Percentiles rank a stretch among this genome's conserved stretches.
These are phyloP conservation scores for Omphalotus guepiniiformis DNA, from an alignment of 768 basidiomycete genomes.

Conservation along the genomic window DNA sequence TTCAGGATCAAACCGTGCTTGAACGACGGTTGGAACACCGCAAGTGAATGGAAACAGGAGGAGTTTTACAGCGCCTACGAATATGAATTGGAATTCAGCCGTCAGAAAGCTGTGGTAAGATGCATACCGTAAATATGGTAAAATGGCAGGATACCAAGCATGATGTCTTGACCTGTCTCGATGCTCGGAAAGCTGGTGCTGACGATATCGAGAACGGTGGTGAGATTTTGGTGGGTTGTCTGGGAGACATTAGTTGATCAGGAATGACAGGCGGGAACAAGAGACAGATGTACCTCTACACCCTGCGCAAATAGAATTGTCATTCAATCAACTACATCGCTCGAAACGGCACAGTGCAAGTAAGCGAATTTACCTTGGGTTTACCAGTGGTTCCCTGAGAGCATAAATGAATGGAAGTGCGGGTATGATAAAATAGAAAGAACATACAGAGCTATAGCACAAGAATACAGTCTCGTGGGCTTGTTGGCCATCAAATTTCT, in stretches of 20 bases:
- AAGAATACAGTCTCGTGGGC: constrained; percentile 59
- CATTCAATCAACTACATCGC: too few relatives aligned
- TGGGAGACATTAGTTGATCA: constrained; percentile 17
- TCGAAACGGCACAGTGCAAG: constrained; percentile 33
- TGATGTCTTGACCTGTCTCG: constrained; percentile 37
- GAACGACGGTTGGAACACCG: constrained; percentile 52
- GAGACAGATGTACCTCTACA: too few relatives aligned
- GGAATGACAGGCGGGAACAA: background rate
- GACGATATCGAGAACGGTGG: constrained; percentile 51
- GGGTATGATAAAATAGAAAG: too few relatives aligned
- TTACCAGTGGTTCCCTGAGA: constrained; percentile 81
- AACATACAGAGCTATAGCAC: constrained; percentile 51
- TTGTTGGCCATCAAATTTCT: constrained; percentile 45
- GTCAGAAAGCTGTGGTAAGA: background rate
- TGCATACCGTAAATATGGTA: constrained; percentile 45
- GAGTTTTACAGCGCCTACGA: constrained; percentile 55
- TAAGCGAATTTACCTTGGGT: constrained; percentile 65
- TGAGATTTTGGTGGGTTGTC: constrained; percentile 70
- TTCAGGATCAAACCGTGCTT: constrained; percentile 68
- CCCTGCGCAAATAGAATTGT: too few relatives aligned
- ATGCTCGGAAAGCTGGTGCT: constrained; percentile 38
- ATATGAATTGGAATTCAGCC: background rate
- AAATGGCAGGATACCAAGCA: constrained; percentile 65
- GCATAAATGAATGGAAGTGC: too few relatives aligned
- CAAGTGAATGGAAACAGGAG: constrained; percentile 50